phyloP scores from a whole-genome alignment of 192 early-diverging fungal species.

The Rhizoclosmatium globosum region DNA sequence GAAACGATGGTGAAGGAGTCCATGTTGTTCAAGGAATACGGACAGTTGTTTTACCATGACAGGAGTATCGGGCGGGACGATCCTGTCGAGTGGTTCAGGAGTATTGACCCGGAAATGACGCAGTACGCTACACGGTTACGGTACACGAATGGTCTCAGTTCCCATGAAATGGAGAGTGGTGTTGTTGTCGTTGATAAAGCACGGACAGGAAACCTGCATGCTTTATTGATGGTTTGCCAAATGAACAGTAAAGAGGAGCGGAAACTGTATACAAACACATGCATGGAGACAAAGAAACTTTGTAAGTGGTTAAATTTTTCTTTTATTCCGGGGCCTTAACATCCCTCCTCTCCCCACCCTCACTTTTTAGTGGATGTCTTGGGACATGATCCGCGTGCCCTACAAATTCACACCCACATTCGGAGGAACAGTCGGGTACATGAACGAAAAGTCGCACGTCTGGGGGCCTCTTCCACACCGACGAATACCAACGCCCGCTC shows the following conservation, averaged over 20 bases:
- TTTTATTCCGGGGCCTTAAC: background rate
- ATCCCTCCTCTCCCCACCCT: background rate
- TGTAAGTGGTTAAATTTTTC: slow-evolving; percentile 2
- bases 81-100: slow-evolving; percentile 57
- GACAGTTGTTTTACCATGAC: slow-evolving; percentile 68
- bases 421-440: slow-evolving; percentile 66
- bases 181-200: slow-evolving; percentile 72
- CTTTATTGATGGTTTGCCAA: slow-evolving; percentile 63
- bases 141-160: slow-evolving; percentile 47
- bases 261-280: slow-evolving; percentile 39
- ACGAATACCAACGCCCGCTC: slow-evolving; percentile 39
- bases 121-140: slow-evolving; percentile 27
- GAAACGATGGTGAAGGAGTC: slow-evolving; percentile 53
- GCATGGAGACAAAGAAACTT: slow-evolving; percentile 29
- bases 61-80: slow-evolving; percentile 49
- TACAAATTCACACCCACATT: slow-evolving; percentile 64
- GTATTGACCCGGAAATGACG: slow-evolving; percentile 16
- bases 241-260: slow-evolving; percentile 52
- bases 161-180: slow-evolving; percentile 73
- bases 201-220: slow-evolving; percentile 51
- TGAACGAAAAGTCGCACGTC: slow-evolving; percentile 33
- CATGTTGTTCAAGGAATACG: slow-evolving; percentile 52
- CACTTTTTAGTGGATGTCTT: slow-evolving; percentile 53
- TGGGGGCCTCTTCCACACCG: slow-evolving; percentile 47
- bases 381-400: slow-evolving; percentile 69